A percentile compares a stretch with the other conserved stretches of the same genome.
phyloP scores from a whole-genome alignment of 331 rosid species.

The Phaseolus coccineus region DNA sequence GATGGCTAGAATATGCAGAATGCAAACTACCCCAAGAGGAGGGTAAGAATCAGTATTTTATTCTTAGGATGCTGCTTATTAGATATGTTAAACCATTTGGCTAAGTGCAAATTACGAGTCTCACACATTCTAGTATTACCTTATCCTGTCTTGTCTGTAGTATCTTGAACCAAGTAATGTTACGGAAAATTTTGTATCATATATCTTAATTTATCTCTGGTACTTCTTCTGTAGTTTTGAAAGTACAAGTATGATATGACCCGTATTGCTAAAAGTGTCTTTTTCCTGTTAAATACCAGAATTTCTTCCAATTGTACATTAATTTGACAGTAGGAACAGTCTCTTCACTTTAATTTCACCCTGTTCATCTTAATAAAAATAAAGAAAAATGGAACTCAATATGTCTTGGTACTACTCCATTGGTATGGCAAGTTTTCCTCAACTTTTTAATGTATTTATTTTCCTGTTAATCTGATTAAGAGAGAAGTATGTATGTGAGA shows the following conservation, averaged over 20 bases:
- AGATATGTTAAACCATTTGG: too few species aligned
- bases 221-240: background rate
- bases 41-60: conserved; percentile 48
- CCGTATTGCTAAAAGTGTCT: background rate
- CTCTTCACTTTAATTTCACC: background rate
- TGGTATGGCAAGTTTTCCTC: background rate
- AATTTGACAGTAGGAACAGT: background rate
- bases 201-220: too few species aligned
- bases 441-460: background rate
- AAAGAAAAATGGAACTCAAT: background rate
- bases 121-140: too few species aligned
- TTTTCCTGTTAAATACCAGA: background rate
- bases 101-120: too few species aligned
- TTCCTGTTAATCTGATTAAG: background rate
- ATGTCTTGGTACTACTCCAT: background rate
- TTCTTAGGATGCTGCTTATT: background rate
- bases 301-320: background rate
- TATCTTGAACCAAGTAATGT: too few species aligned
- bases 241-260: background rate
- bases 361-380: background rate
- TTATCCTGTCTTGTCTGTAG: too few species aligned
- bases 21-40: conserved; percentile 69
- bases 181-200: background rate
- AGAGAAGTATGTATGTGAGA: too few species aligned
- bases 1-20: conserved; percentile 52